Base-by-base conservation (phyloP, 2,329 filamentous ascomycete genomes). In the Sclerotinia spermophila region DNA sequence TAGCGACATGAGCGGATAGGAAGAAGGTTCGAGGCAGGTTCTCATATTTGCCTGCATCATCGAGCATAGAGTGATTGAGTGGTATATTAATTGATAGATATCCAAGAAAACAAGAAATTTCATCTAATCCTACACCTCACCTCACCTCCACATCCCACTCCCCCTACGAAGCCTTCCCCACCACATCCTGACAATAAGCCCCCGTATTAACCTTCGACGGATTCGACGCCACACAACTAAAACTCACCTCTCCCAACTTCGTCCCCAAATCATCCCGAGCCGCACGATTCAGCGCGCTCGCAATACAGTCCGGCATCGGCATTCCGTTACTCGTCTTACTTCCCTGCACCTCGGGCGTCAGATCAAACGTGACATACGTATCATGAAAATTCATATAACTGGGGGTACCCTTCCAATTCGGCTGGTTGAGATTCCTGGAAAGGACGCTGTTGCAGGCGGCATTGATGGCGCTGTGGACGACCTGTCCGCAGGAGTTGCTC, bases 31-130 rank as follows among this genome's bases (percentile, higher is more conserved):
- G 0, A 7, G 1, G 6, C 5, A 8, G 3, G 27, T 7, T 17
- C 2, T 27, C 13, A 8, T 53, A 17, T 27, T 27, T 53, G 15
- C n/a, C 27, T 8, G 3, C n/a, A 0, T n/a, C n/a, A n/a, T n/a
- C n/a, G n/a, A n/a, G n/a, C n/a, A n/a, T n/a, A n/a, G n/a, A n/a
- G n/a, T n/a, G n/a, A n/a, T n/a, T n/a, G n/a, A n/a, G n/a, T n/a
- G n/a, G n/a, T n/a, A n/a, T n/a, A n/a, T n/a, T 3, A 8, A 8
- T 11, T 51, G 0, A n/a, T 2, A 7, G 13, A 24, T 6, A 15
- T n/a, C 24, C 45, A 15, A n/a, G 27, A 15, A n/a, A n/a, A 48
- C 45, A 48, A 48, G n/a, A 11, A 24, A 5, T 11, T 13, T 11
- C 24, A 48, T 48, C 45, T 48, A 48, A 51, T n/a, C 11, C 4